Percentiles rank a stretch among this genome's conserved stretches.
Evolutionary conservation across 2,329 filamentous ascomycete species (phyloP).

Genomic region (Aphanocladium album): DNA sequence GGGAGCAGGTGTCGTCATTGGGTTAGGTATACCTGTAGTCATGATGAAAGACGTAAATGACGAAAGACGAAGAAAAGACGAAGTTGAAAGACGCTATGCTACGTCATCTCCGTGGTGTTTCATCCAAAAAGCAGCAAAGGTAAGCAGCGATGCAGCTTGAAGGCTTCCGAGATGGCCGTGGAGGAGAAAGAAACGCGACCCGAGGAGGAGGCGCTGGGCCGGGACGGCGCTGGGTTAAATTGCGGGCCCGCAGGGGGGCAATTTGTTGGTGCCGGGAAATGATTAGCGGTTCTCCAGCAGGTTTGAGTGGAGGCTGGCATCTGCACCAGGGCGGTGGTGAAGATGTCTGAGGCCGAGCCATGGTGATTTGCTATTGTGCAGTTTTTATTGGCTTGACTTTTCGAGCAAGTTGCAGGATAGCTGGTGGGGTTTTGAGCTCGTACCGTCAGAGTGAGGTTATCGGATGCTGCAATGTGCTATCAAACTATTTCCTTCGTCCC

Average conservation of each 20-base stretch:
- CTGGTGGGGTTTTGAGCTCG: too few relatives aligned
- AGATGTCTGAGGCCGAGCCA: too few relatives aligned
- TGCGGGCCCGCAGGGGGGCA: constrained; percentile 1
- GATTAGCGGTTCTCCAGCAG: background rate
- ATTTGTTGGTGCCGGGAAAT: background rate
- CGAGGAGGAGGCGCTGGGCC: constrained; percentile 8
- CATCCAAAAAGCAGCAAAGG: background rate
- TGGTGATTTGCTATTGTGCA: too few relatives aligned
- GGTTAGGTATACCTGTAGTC: constrained; percentile 21
- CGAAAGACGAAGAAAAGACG: background rate
- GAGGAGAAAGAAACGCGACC: constrained; percentile 9
- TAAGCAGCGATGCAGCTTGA: background rate
- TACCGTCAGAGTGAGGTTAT: too few relatives aligned
- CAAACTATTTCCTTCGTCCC: too few relatives aligned
- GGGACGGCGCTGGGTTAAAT: constrained; percentile 4
- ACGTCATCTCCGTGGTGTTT: constrained; percentile 7
- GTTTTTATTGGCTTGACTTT: too few relatives aligned
- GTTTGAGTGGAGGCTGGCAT: background rate
- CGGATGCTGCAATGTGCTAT: too few relatives aligned
- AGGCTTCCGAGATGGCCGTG: constrained; percentile 5
- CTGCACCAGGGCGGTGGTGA: background rate
- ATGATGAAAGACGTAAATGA: constrained; percentile 15
- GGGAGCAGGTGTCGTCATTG: background rate
- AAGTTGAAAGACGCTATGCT: background rate
- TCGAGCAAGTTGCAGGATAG: too few relatives aligned